A percentile compares a stretch with the other conserved stretches of the same genome.
These are phyloP conservation scores for Claviceps capensis DNA, from an alignment of 2,329 filamentous ascomycete genomes.

Conservation along the genomic window DNA sequence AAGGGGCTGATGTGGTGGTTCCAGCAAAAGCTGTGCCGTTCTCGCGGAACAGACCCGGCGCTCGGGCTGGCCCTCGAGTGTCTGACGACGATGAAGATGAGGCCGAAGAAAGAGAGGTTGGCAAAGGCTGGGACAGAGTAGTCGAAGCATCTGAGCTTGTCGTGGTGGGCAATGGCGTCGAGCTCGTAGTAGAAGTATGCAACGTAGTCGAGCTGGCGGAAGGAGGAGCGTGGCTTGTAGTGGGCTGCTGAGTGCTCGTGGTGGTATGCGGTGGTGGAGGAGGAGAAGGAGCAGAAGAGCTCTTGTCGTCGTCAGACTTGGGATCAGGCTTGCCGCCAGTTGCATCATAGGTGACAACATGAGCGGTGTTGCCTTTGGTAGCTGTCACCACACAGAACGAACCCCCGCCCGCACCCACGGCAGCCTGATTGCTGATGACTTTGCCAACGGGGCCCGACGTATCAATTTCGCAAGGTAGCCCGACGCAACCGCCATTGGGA, in stretches of 20 bases:
- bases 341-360: constrained; percentile 49
- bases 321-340: constrained; percentile 19
- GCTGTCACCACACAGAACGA: constrained; percentile 69
- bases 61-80: constrained; percentile 13
- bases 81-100: constrained; percentile 4
- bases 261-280: constrained; percentile 1
- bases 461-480: constrained; percentile 61
- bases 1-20: background rate
- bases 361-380: constrained; percentile 49
- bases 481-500: constrained; percentile 50
- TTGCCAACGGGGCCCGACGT: constrained; percentile 40
- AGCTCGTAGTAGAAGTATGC: background rate
- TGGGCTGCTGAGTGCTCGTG: background rate
- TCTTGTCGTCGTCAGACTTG: constrained; percentile 8
- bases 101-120: constrained; percentile 5
- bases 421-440: constrained; percentile 40
- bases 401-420: constrained; percentile 52
- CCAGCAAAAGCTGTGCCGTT: constrained; percentile 23
- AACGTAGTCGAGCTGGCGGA: constrained; percentile 1
- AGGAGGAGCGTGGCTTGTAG: constrained; percentile 1
- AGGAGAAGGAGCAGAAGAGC: constrained; percentile 3
- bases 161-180: constrained; percentile 4
- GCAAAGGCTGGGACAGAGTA: constrained; percentile 3
- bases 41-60: constrained; percentile 41
- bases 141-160: constrained; percentile 3